These are phyloP conservation scores for Pholiota molesta DNA, from an alignment of 768 basidiomycete genomes.

Conservation along the genomic window DNA sequence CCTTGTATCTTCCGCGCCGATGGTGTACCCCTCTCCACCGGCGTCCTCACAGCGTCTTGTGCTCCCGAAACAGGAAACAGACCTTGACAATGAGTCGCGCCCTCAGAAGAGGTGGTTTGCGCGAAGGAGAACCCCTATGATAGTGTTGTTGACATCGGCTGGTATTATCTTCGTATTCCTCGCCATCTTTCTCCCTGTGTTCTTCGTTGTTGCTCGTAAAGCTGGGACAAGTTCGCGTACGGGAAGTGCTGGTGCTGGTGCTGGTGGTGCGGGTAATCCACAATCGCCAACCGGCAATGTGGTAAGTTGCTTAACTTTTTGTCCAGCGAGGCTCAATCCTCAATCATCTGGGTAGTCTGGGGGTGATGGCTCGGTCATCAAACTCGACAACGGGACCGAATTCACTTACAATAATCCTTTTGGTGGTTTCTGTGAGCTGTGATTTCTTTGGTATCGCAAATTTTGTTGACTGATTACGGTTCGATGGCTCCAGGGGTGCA, in stretches of 20 bases:
- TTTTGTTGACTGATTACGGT: neutral
- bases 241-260: neutral
- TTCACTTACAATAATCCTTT: conserved; percentile 76
- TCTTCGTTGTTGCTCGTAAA: conserved; percentile 30
- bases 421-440: conserved; percentile 60
- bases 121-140: conserved; percentile 16
- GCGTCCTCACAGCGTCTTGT: conserved; percentile 12
- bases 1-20: conserved; percentile 1
- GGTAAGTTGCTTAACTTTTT: conserved; percentile 17
- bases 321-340: neutral
- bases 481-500: conserved; percentile 46
- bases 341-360: conserved; percentile 41
- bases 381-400: conserved; percentile 60
- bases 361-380: conserved; percentile 63
- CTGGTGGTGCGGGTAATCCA: conserved; percentile 12
- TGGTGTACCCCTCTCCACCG: conserved; percentile 3
- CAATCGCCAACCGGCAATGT: conserved; percentile 17
- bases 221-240: conserved; percentile 1
- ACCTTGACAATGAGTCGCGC: neutral
- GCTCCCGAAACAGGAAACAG: neutral
- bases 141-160: conserved; percentile 10
- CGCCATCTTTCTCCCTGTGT: conserved; percentile 33
- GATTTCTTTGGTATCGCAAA: neutral
- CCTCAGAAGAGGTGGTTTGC: neutral
- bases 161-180: conserved; percentile 25